Evolutionary conservation across 2,329 filamentous ascomycete genomes (phyloP).

Genomic region (Balansia obtecta): DNA sequence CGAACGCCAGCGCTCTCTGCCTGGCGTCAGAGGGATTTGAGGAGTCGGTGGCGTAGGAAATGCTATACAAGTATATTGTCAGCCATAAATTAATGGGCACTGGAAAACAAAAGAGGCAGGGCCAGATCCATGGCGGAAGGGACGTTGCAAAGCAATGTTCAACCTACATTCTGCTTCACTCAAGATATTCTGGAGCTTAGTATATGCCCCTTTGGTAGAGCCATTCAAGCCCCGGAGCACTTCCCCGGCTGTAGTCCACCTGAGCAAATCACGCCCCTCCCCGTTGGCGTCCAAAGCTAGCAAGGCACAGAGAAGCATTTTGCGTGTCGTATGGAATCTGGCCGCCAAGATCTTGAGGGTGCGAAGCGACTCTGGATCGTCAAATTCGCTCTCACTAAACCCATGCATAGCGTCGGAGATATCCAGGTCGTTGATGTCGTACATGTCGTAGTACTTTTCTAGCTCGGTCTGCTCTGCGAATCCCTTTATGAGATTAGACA

Average conservation of each 20-base stretch:
- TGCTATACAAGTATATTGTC: constrained; percentile 21
- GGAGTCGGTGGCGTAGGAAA: constrained; percentile 44
- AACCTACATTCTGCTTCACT: constrained; percentile 66
- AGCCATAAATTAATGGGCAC: not conserved
- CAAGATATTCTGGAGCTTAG: constrained; percentile 56
- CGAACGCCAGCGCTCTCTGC: constrained; percentile 72
- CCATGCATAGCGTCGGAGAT: constrained; percentile 56
- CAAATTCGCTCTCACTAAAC: constrained; percentile 54
- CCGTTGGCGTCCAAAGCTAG: constrained; percentile 76
- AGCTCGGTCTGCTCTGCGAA: constrained; percentile 72
- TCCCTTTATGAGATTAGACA: constrained; percentile 53
- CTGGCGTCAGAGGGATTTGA: constrained; percentile 51
- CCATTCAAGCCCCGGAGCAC: constrained; percentile 55
- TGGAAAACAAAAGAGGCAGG: not conserved
- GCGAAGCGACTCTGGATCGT: constrained; percentile 67
- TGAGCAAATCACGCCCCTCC: constrained; percentile 60
- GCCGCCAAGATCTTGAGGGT: constrained; percentile 72
- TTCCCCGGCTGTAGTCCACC: constrained; percentile 69
- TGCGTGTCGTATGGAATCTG: constrained; percentile 67
- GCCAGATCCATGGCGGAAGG: not conserved
- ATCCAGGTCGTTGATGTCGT: constrained; percentile 65
- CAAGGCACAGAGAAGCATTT: constrained; percentile 79
- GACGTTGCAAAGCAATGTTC: not conserved
- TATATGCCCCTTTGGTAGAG: constrained; percentile 48
- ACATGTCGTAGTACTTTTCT: constrained; percentile 86